A percentile compares a stretch with the other conserved stretches of the same genome.
Evolutionary conservation across 352 stramenopile species (phyloP).

Genomic region (Pythium folliculosum): DNA sequence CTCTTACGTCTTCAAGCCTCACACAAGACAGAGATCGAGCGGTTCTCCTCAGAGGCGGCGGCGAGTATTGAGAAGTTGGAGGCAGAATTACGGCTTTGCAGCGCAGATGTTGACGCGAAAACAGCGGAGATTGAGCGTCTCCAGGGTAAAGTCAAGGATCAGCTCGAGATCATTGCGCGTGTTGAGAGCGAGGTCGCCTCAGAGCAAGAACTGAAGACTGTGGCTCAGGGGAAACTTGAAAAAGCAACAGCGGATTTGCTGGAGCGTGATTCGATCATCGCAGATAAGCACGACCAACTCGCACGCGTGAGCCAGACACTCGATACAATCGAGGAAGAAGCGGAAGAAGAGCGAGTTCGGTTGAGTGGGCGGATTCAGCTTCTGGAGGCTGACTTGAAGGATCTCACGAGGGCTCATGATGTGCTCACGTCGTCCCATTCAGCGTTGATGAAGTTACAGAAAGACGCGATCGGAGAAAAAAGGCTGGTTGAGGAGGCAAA

Average conservation of each 20-base stretch:
- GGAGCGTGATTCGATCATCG: constrained; percentile 10
- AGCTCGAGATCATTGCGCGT: not conserved
- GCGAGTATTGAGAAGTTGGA: constrained; percentile 3
- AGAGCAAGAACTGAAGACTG: not conserved
- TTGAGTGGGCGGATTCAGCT: constrained; percentile 24
- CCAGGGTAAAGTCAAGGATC: not conserved
- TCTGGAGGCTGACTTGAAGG: constrained; percentile 19
- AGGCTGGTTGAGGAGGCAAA: not conserved
- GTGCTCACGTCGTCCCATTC: constrained; percentile 16
- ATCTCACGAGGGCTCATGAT: constrained; percentile 19
- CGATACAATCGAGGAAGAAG: constrained; percentile 13
- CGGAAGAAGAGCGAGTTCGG: constrained; percentile 13
- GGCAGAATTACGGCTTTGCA: not conserved
- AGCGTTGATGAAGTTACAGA: constrained; percentile 9
- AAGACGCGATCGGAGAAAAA: not conserved
- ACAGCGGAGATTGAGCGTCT: constrained; percentile 10
- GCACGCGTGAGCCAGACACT: constrained; percentile 5
- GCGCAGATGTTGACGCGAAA: not conserved
- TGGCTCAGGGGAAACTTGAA: not conserved
- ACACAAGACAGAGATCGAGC: constrained; percentile 7
- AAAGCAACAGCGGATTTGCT: not conserved
- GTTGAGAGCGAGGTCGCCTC: not conserved
- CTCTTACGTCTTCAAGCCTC: not conserved
- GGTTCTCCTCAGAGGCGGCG: not conserved
- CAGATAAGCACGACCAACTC: constrained; percentile 14